Conservation (phyloP, 306 rosid species). For the Vigna mungo region DNA sequence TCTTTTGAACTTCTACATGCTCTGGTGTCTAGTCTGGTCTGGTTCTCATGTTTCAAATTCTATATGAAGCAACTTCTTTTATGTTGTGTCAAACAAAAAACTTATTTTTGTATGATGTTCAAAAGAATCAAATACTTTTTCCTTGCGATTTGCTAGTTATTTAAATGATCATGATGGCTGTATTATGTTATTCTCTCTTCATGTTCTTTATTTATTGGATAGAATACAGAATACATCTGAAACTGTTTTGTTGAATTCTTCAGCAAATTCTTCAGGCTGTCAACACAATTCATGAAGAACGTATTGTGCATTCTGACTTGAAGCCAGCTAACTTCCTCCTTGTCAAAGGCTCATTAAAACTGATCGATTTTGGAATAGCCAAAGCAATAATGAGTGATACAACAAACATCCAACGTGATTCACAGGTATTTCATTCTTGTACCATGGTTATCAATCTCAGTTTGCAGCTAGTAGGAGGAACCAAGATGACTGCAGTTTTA, state of each 20-base stretch:
- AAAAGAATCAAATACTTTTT: conserved; percentile 17
- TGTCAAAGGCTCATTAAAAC: conserved; percentile 91
- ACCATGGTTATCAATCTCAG: conserved; percentile 13
- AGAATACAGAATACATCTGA: conserved; percentile 28
- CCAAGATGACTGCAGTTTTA: neutral
- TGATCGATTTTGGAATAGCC: conserved; percentile 96
- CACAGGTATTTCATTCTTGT: conserved; percentile 68
- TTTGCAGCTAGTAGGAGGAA: neutral
- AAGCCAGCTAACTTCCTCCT: conserved; percentile 98
- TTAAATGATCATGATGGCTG: conserved; percentile 16
- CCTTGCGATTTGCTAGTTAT: neutral
- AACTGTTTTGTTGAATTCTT: conserved; percentile 35
- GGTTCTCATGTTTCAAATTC: conserved; percentile 6
- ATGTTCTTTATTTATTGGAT: conserved; percentile 17
- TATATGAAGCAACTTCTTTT: conserved; percentile 5
- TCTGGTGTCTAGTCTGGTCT: conserved; percentile 7
- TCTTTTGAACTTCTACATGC: conserved; percentile 12
- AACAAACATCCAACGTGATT: conserved; percentile 93
- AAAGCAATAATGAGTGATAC: conserved; percentile 98
- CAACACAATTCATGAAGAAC: conserved; percentile 92
- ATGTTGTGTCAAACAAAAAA: neutral
- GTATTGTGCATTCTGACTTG: conserved; percentile 95
- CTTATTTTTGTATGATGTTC: conserved; percentile 11
- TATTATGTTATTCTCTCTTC: neutral
- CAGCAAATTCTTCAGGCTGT: conserved; percentile 98